These are phyloP conservation scores for Dioscorea zingiberensis DNA, from an alignment of 106 monocot species.

Conservation along the genomic window DNA sequence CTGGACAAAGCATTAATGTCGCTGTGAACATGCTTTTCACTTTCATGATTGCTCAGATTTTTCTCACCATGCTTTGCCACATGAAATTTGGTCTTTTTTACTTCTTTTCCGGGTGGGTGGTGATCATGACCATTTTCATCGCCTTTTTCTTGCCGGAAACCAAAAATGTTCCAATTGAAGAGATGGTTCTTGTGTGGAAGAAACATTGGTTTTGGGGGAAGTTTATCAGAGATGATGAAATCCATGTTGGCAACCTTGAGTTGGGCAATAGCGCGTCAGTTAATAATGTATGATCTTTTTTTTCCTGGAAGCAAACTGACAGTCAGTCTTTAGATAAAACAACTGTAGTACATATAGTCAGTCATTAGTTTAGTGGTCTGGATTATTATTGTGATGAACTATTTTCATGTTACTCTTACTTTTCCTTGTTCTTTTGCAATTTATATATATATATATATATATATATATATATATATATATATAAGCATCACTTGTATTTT, in stretches of 20 bases:
- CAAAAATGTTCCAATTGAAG: conserved; percentile 29
- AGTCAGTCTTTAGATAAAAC: neutral
- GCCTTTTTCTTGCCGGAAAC: conserved; percentile 23
- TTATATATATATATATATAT: no score
- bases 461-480: no score
- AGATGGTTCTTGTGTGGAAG: conserved; percentile 24
- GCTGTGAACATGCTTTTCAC: conserved; percentile 33
- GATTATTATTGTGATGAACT: neutral
- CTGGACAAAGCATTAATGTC: conserved; percentile 30
- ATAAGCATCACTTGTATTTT: no score
- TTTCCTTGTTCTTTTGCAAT: neutral
- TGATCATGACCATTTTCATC: conserved; percentile 24
- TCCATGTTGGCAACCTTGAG: conserved; percentile 6
- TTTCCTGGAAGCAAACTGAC: neutral
- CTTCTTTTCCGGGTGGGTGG: conserved; percentile 20
- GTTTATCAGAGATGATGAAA: conserved; percentile 8
- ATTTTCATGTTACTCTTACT: neutral
- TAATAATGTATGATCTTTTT: neutral
- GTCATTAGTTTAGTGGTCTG: neutral
- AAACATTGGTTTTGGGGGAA: conserved; percentile 27
- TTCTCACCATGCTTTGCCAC: conserved; percentile 17
- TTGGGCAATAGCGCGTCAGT: conserved; percentile 5
- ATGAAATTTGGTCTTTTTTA: conserved; percentile 15
- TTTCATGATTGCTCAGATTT: conserved; percentile 22
- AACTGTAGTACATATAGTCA: neutral